Conservation (phyloP, 305 asterid species). For the Ilex paraguariensis region DNA sequence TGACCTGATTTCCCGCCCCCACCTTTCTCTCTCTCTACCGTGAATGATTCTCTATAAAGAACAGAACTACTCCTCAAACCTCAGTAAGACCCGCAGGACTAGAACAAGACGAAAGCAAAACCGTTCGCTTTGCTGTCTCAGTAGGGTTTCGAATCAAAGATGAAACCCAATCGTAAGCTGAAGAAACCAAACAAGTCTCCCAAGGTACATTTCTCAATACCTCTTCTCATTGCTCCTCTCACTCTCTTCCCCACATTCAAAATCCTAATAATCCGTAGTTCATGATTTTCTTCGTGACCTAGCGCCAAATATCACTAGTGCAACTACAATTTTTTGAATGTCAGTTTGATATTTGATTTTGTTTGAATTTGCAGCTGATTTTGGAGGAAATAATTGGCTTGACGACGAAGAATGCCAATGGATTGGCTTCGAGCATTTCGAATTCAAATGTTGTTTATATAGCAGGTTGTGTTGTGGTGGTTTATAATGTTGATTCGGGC, state of each 20-base stretch:
- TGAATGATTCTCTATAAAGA: no score
- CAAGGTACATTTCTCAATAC: slow-evolving; percentile 20
- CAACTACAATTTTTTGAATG: not conserved
- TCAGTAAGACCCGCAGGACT: no score
- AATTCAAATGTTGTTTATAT: slow-evolving; percentile 47
- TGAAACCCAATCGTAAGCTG: slow-evolving; percentile 42
- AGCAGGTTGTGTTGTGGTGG: slow-evolving; percentile 70
- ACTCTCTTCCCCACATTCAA: no score
- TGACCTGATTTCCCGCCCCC: no score
- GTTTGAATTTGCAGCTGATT: slow-evolving; percentile 30
- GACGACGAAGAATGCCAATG: slow-evolving; percentile 51
- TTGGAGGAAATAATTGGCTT: slow-evolving; percentile 60
- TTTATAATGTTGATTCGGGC: slow-evolving; percentile 40
- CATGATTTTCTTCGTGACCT: not conserved
- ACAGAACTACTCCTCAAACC: no score
- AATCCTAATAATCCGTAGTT: no score
- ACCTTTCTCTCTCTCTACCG: no score
- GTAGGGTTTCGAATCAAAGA: slow-evolving; percentile 31
- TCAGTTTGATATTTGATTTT: slow-evolving; percentile 2
- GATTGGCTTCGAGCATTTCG: slow-evolving; percentile 48
- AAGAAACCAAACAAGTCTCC: slow-evolving; percentile 30
- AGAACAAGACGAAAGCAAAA: no score
- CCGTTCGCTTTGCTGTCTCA: no score
- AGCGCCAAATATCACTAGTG: no score
- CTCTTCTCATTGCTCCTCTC: not conserved